Evolutionary conservation across 192 early-diverging fungal genomes (phyloP).

Genomic region (Linnemannia zychae): DNA sequence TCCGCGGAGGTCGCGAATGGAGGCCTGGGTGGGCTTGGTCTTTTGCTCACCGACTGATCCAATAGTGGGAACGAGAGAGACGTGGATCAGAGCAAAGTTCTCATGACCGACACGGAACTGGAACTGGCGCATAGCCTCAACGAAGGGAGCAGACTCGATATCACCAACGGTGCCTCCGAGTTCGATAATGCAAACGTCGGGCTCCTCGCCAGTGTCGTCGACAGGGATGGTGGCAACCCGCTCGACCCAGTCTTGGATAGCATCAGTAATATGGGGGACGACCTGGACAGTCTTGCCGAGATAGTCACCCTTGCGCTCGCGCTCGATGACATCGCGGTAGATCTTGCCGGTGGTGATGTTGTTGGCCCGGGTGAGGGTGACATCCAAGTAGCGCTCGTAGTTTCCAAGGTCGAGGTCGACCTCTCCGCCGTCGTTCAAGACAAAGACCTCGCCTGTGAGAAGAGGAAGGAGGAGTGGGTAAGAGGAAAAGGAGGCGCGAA

Average conservation of each 20-base stretch:
- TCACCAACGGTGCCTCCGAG: conserved; percentile 99
- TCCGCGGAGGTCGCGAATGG: conserved; percentile 92
- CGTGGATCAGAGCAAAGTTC: conserved; percentile 98
- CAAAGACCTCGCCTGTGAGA: conserved; percentile 94
- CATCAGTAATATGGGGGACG: conserved; percentile 98
- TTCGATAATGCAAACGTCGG: conserved; percentile 98
- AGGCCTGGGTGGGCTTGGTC: conserved; percentile 97
- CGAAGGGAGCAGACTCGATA: conserved; percentile 98
- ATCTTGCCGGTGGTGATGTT: conserved; percentile 99
- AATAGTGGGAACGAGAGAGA: conserved; percentile 94
- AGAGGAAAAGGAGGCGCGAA: background rate
- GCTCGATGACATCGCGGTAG: conserved; percentile 96
- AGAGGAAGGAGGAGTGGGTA: conserved; percentile 25
- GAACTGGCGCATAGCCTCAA: conserved; percentile 99
- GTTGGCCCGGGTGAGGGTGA: conserved; percentile 94
- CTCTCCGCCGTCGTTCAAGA: conserved; percentile 98
- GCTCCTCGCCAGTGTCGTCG: conserved; percentile 81
- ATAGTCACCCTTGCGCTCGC: conserved; percentile 95
- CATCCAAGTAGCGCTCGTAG: conserved; percentile 98
- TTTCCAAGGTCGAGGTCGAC: conserved; percentile 99
- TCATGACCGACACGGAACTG: conserved; percentile 99
- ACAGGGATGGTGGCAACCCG: conserved; percentile 91
- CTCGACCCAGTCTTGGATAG: conserved; percentile 99
- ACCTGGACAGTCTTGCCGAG: conserved; percentile 99
- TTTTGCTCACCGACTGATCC: conserved; percentile 97